Evolutionary conservation across 2,329 filamentous ascomycete genomes (phyloP).

Genomic region (Fusarium musae): DNA sequence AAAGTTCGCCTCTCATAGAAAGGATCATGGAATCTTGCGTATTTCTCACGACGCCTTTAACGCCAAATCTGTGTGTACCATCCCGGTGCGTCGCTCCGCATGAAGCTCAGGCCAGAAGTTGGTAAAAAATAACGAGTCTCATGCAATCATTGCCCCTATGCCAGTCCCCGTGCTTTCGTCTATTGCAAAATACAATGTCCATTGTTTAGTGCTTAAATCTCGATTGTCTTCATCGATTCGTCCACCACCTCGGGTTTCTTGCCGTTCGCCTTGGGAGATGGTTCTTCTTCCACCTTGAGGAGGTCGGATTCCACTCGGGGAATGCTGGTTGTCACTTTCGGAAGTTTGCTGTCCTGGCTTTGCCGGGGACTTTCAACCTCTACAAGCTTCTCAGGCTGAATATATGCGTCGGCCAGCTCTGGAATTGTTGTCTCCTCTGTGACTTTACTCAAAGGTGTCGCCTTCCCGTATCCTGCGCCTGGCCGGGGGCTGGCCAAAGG

Average conservation of each 20-base stretch:
- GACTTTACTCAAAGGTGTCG: constrained; percentile 77
- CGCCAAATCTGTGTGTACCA: constrained; percentile 41
- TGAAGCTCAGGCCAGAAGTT: constrained; percentile 53
- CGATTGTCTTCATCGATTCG: constrained; percentile 70
- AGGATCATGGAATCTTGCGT: constrained; percentile 39
- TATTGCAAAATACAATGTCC: constrained; percentile 31
- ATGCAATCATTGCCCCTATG: constrained; percentile 45
- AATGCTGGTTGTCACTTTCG: constrained; percentile 49
- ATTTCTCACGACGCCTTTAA: constrained; percentile 44
- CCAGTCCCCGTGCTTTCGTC: constrained; percentile 41
- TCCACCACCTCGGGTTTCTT: constrained; percentile 58
- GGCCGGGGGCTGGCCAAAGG: constrained; percentile 72
- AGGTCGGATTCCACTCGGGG: constrained; percentile 50
- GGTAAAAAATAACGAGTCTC: constrained; percentile 42
- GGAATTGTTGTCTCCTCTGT: constrained; percentile 71
- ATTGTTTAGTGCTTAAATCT: constrained; percentile 57
- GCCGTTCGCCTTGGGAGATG: constrained; percentile 49
- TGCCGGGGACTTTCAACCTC: constrained; percentile 66
- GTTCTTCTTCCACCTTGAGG: constrained; percentile 44
- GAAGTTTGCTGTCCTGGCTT: constrained; percentile 55
- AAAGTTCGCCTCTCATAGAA: constrained; percentile 29
- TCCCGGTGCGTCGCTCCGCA: constrained; percentile 37
- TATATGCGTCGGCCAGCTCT: constrained; percentile 51
- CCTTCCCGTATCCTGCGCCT: constrained; percentile 66
- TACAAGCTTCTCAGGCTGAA: constrained; percentile 63